Evolutionary conservation across 768 basidiomycete species (phyloP), one percentile per base, ranked within the genome.

Genomic region (Bullera alba): DNA sequence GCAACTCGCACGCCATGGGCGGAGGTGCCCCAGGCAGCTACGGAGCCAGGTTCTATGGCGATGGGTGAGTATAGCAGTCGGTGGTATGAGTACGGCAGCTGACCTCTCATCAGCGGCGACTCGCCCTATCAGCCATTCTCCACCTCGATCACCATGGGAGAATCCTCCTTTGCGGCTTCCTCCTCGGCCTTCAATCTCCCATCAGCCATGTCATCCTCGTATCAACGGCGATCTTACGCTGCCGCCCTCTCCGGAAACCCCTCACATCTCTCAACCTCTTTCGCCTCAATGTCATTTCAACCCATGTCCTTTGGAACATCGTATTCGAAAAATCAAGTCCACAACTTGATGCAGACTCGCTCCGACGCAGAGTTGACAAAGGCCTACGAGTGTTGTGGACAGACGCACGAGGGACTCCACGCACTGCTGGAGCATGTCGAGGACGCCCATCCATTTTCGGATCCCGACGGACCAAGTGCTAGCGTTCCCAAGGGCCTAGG

Each of bases 351-450:
- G 60, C 50, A 53, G 5, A 37, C 48, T 29, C 42, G 58, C 39
- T 57, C 65, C n/a, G 66, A 68, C 44, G 66, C 66, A 7, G 66
- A 68, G 38, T 36, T 65, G 22, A 60, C 60, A 32, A 46, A 58
- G 32, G 48, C 56, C 19, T 68, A 68, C 57, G 61, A 65, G 44
- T 72, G 70, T 47, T 72, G 70, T 42, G 63, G 63, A 12, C 46
- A 53, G 27, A 57, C 57, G 0, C 63, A 66, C 45, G 54, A 49
- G 10, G 65, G 63, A 14, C 47, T 72, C 21, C 70, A 72, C 42
- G 68, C 61, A 19, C 48, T 72, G 15, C 42, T 72, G 34, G 70
- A 72, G 48, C 70, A 72, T 45, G 70, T 72, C 17, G 67, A 69
- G 32, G 66, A 68, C 26, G 50, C 51, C 12, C 68, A 69, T 49